Base-by-base conservation (phyloP, 768 basidiomycete genomes). In the Strobilomyces dryophilus region DNA sequence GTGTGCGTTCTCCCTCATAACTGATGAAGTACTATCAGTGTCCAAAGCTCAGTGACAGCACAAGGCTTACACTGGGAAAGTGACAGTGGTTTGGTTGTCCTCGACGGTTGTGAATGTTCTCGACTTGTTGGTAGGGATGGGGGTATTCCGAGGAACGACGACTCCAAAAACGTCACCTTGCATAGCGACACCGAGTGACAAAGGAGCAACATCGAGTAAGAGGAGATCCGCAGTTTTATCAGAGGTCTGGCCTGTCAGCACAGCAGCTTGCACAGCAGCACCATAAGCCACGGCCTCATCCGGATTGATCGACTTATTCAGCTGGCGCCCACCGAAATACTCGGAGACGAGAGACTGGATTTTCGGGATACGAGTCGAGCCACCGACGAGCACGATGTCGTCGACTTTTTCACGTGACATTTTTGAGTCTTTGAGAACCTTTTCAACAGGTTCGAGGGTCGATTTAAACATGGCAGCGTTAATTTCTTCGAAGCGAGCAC, bases 261-360 rank as follows among this genome's bases (percentile, higher is more conserved):
- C 90, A 53, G 97, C 97, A 56, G 97, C 97, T 77, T 99, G 97
- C 67, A 99, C 97, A 63, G 97, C 95, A 63, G 97, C 97, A 79
- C 97, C 97, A 75, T 98, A 98, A 45, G 97, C 97, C 65, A 99
- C 97, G 65, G 97, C 97, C 79, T 99, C 97, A 68, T 99, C 97
- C 58, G 97, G 97, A 83, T 99, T 99, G 79, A 99, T 99, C 54
- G 94, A 97, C 82, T 99, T 99, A 87, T 98, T 98, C 70, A 98
- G 77, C 71, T 95, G 91, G 66, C 95, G 93, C 57, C 93, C 94
- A 73, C 91, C 91, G 72, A 99, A 99, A 83, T 87, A 95, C 72
- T 99, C 97, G 53, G 95, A 98, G 49, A 99, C 97, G 55, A 99
- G 87, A 27, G 94, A 82, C 76, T 98, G 95, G 62, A 99, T 91